phyloP scores from a whole-genome alignment of 306 rosid species.

The Macrotyloma uniflorum region DNA sequence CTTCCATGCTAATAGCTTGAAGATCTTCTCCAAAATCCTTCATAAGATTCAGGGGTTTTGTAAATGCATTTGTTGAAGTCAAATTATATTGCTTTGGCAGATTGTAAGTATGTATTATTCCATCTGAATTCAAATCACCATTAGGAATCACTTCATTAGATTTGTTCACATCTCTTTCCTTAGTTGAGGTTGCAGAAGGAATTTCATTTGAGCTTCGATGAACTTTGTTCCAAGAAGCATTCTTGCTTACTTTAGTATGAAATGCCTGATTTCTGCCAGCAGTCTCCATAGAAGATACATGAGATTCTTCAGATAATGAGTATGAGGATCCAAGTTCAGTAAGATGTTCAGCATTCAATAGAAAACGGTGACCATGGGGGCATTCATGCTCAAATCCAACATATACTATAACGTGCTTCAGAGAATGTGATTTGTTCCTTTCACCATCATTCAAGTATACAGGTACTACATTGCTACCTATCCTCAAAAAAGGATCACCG shows the following conservation, averaged over 20 bases:
- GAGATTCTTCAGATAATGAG: constrained; percentile 65
- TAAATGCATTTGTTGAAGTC: constrained; percentile 41
- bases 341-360: constrained; percentile 76
- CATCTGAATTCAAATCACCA: constrained; percentile 51
- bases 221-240: constrained; percentile 56
- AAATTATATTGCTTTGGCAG: constrained; percentile 51
- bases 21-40: constrained; percentile 59
- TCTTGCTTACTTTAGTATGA: constrained; percentile 55
- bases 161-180: constrained; percentile 55
- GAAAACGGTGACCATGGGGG: constrained; percentile 91
- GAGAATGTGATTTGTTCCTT: constrained; percentile 47
- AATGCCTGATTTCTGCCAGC: constrained; percentile 43
- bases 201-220: constrained; percentile 56
- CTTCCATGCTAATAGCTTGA: constrained; percentile 56
- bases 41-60: constrained; percentile 43
- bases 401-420: constrained; percentile 57
- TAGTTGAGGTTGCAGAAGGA: constrained; percentile 48
- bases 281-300: constrained; percentile 47
- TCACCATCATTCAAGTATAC: constrained; percentile 60
- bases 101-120: constrained; percentile 40
- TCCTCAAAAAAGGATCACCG: constrained; percentile 61
- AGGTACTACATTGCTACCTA: constrained; percentile 83
- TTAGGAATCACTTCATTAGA: constrained; percentile 54
- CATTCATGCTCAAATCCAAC: constrained; percentile 97
- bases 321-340: constrained; percentile 66